Conservation (phyloP, 2,329 filamentous ascomycete species). For the Thelonectria blattea region DNA sequence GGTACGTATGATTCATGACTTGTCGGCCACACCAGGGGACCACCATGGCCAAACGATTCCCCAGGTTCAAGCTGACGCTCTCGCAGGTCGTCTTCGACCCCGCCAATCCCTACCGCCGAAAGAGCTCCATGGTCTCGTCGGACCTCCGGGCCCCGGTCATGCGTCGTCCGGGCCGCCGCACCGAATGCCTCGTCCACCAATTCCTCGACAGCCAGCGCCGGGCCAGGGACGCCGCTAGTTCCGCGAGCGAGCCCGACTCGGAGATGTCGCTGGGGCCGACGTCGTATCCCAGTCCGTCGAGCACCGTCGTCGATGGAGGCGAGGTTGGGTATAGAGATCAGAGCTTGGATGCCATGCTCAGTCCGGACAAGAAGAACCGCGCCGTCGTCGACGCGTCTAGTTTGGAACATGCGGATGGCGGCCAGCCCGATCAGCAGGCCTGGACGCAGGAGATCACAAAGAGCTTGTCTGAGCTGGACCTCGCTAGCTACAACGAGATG, state of each 20-base stretch:
- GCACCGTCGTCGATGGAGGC: slow-evolving; percentile 25
- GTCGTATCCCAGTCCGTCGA: slow-evolving; percentile 30
- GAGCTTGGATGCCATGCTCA: slow-evolving; percentile 28
- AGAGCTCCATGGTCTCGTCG: slow-evolving; percentile 66
- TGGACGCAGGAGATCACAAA: slow-evolving; percentile 59
- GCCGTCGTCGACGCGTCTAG: slow-evolving; percentile 48
- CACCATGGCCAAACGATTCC: not conserved
- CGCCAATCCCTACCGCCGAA: slow-evolving; percentile 65
- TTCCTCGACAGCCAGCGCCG: slow-evolving; percentile 64
- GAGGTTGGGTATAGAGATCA: slow-evolving; percentile 18
- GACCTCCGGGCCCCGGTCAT: slow-evolving; percentile 50
- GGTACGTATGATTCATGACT: slow-evolving; percentile 42
- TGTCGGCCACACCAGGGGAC: not conserved
- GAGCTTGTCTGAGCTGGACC: slow-evolving; percentile 49
- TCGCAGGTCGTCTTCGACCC: slow-evolving; percentile 67
- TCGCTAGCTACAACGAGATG: slow-evolving; percentile 45
- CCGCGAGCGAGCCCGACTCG: slow-evolving; percentile 36
- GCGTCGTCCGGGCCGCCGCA: slow-evolving; percentile 41
- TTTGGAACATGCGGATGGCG: slow-evolving; percentile 50
- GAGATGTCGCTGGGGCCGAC: slow-evolving; percentile 41
- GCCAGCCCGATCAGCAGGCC: slow-evolving; percentile 62
- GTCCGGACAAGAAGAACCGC: slow-evolving; percentile 31
- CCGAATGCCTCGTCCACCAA: slow-evolving; percentile 70
- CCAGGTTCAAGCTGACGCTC: not conserved
- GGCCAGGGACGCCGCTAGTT: slow-evolving; percentile 38